Evolutionary conservation across 495 filamentous ascomycete genomes (phyloP).

Genomic region (Lophium mytilinum): DNA sequence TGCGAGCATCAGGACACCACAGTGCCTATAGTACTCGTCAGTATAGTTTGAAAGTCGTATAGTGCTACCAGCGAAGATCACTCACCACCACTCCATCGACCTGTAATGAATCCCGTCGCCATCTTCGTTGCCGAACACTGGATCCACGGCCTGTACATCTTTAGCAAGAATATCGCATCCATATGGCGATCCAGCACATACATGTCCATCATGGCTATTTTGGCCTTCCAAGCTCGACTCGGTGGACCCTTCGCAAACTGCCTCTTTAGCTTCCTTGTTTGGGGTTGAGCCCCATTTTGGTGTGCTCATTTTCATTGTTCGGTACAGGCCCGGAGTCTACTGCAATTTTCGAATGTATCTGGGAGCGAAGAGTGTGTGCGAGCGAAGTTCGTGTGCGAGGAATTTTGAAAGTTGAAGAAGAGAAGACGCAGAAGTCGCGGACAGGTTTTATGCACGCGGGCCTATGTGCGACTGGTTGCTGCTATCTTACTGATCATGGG

Average conservation of each 20-base stretch:
- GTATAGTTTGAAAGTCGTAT: background rate
- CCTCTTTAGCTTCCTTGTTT: background rate
- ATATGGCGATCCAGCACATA: background rate
- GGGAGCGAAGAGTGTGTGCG: no score
- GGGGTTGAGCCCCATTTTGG: no score
- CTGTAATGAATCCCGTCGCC: constrained; percentile 19
- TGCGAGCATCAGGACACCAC: constrained; percentile 30
- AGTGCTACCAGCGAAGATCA: background rate
- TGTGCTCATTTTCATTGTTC: no score
- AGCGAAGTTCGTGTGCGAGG: no score
- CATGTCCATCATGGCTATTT: background rate
- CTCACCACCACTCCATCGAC: constrained; percentile 20
- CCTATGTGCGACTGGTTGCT: no score
- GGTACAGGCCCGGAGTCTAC: no score
- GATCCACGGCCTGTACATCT: constrained; percentile 3
- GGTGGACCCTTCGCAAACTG: background rate
- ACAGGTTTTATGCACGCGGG: no score
- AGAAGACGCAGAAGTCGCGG: no score
- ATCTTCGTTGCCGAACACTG: constrained; percentile 17
- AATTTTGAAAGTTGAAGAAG: no score
- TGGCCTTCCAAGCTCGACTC: background rate
- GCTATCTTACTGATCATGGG: no score
- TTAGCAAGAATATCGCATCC: background rate
- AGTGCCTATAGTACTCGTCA: background rate
- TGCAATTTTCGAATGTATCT: no score